Percentiles rank a stretch among this genome's conserved stretches.
Conservation (phyloP, 441 rosid genomes). For the Hura crepitans region DNA sequence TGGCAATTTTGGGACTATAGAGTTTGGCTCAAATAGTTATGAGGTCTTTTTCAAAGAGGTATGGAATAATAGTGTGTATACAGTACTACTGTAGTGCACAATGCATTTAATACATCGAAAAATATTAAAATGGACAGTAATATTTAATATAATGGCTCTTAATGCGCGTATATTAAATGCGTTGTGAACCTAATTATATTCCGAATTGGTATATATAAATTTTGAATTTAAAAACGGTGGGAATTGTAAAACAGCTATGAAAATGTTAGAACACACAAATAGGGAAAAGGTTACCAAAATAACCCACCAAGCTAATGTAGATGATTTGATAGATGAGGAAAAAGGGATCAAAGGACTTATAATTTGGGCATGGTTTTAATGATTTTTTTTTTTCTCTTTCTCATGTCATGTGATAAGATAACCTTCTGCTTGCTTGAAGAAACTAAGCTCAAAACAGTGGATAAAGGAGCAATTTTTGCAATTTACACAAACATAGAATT, state of each 20-base stretch:
- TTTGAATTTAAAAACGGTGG: background rate
- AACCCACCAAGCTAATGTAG: slow-evolving; percentile 18
- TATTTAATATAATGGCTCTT: too few relatives aligned
- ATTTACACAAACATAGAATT: background rate
- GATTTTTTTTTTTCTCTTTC: background rate
- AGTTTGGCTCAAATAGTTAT: slow-evolving; percentile 7
- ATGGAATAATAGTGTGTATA: background rate
- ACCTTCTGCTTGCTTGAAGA: slow-evolving; percentile 21
- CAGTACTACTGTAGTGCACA: too few relatives aligned
- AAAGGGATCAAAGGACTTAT: slow-evolving; percentile 24
- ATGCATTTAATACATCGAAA: too few relatives aligned
- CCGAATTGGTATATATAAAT: too few relatives aligned
- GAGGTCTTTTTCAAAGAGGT: slow-evolving; percentile 13
- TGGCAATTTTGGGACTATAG: background rate
- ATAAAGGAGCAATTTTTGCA: slow-evolving; percentile 9
- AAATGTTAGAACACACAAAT: background rate
- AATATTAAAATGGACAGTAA: too few relatives aligned
- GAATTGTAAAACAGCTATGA: background rate
- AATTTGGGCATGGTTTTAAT: slow-evolving; percentile 15
- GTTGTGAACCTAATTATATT: too few relatives aligned
- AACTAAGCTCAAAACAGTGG: slow-evolving; percentile 10
- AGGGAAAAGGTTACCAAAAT: slow-evolving; percentile 12
- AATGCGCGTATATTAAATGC: too few relatives aligned
- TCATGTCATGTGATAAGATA: slow-evolving; percentile 24
- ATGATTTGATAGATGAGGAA: slow-evolving; percentile 35